A percentile compares a stretch with the other conserved stretches of the same genome.
These are phyloP conservation scores for Phytophthora pistaciae DNA, from an alignment of 352 stramenopile genomes.

Conservation along the genomic window DNA sequence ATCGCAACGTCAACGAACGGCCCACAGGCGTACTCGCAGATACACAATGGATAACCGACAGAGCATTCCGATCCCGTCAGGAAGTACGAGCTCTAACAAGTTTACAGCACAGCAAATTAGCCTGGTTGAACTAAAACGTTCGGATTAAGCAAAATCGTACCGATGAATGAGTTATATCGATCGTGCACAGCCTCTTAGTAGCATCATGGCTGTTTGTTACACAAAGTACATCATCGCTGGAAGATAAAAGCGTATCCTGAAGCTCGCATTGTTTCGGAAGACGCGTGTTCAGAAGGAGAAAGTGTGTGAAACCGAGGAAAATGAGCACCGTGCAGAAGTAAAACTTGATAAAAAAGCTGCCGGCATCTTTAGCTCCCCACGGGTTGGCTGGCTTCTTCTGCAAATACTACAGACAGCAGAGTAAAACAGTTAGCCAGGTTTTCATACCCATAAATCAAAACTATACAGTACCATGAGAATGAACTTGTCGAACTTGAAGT, in stretches of 20 bases:
- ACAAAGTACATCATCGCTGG: constrained; percentile 38
- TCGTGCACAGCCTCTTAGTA: constrained; percentile 39
- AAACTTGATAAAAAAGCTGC: constrained; percentile 91
- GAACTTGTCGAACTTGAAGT: constrained; percentile 87
- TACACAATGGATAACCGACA: constrained; percentile 62
- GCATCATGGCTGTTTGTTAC: constrained; percentile 38
- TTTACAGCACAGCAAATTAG: background rate
- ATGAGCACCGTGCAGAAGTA: constrained; percentile 81
- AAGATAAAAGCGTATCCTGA: constrained; percentile 46
- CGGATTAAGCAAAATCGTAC: constrained; percentile 27
- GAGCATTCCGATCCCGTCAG: constrained; percentile 40
- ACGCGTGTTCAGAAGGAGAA: constrained; percentile 55
- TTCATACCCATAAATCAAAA: background rate
- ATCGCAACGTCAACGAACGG: constrained; percentile 54
- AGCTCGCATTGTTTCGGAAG: constrained; percentile 69
- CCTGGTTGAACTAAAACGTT: background rate
- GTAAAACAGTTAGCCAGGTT: background rate
- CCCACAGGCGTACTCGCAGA: constrained; percentile 70
- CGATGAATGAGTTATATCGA: constrained; percentile 43
- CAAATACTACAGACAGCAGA: constrained; percentile 42
- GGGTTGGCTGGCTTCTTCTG: constrained; percentile 79
- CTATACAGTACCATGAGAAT: constrained; percentile 61
- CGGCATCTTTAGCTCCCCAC: constrained; percentile 80
- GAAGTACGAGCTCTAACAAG: constrained; percentile 58
- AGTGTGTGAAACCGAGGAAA: constrained; percentile 70